Conservation (phyloP, 805 yeast species). For the Cyberlindnera amylophila region DNA sequence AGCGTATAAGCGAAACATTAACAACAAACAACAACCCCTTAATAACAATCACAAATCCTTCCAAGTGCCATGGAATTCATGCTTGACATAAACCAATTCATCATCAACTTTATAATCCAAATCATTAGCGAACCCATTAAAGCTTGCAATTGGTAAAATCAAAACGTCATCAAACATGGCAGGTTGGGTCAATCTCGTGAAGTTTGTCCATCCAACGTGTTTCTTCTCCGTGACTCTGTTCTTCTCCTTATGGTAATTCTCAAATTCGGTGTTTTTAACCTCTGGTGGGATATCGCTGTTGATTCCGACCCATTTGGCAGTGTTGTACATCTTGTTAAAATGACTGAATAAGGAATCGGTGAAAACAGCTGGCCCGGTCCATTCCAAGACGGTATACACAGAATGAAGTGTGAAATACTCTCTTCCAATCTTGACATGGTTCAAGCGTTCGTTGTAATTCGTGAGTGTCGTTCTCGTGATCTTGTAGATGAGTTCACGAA, state of each 20-base stretch:
- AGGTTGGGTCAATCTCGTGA: conserved; percentile 17
- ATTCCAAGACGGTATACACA: conserved; percentile 52
- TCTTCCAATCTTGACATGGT: conserved; percentile 28
- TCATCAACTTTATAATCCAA: conserved; percentile 7
- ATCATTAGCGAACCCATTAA: conserved; percentile 20
- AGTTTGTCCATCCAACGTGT: conserved; percentile 20
- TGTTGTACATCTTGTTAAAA: conserved; percentile 34
- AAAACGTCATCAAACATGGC: conserved; percentile 22
- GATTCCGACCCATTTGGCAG: background rate
- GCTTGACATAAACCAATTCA: conserved; percentile 16
- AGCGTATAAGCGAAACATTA: no score
- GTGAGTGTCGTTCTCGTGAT: conserved; percentile 50
- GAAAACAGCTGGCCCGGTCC: conserved; percentile 56
- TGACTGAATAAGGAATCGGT: conserved; percentile 45
- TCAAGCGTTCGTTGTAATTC: conserved; percentile 30
- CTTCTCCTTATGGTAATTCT: conserved; percentile 13
- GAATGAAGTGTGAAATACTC: conserved; percentile 45
- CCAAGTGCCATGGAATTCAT: conserved; percentile 24
- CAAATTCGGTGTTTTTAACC: conserved; percentile 10
- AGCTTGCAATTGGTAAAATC: conserved; percentile 19
- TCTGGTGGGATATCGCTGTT: conserved; percentile 35
- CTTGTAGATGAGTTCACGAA: conserved; percentile 51
- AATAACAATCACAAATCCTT: conserved; percentile 7
- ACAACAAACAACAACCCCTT: background rate
- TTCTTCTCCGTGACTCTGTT: conserved; percentile 10